These are phyloP conservation scores for Leccinellum albellum DNA, from an alignment of 768 basidiomycete genomes.

Conservation along the genomic window DNA sequence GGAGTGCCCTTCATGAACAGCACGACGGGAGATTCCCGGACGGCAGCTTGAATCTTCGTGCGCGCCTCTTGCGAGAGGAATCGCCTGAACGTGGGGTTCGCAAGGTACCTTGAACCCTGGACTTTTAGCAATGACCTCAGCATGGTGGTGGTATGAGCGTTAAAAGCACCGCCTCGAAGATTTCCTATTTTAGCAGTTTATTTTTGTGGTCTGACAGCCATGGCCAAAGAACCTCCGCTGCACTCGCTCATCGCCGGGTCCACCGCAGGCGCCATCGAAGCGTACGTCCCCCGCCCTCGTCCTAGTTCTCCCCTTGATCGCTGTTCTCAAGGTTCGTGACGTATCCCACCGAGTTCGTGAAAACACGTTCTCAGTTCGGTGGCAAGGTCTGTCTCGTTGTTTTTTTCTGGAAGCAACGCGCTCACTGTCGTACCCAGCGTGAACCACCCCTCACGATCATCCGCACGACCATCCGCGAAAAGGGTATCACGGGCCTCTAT, in stretches of 20 bases:
- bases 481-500: constrained; percentile 86
- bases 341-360: constrained; percentile 89
- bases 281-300: constrained; percentile 49
- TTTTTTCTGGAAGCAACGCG: neutral
- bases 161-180: neutral
- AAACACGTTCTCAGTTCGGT: constrained; percentile 90
- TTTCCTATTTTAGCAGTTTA: neutral
- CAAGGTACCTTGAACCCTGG: neutral
- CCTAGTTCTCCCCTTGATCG: no score
- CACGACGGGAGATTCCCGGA: constrained; percentile 75
- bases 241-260: constrained; percentile 89
- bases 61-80: constrained; percentile 63
- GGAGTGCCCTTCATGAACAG: constrained; percentile 99
- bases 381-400: constrained; percentile 49
- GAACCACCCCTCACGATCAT: constrained; percentile 75
- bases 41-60: constrained; percentile 64
- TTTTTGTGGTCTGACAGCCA: neutral
- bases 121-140: neutral
- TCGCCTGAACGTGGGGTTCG: constrained; percentile 30
- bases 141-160: neutral
- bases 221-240: constrained; percentile 67
- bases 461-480: constrained; percentile 63
- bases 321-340: constrained; percentile 65
- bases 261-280: constrained; percentile 90
- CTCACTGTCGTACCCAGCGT: constrained; percentile 36